Evolutionary conservation across 352 stramenopile genomes (phyloP), one percentile per base, ranked within the genome.

Genomic region (Globisporangium cystogenes): DNA sequence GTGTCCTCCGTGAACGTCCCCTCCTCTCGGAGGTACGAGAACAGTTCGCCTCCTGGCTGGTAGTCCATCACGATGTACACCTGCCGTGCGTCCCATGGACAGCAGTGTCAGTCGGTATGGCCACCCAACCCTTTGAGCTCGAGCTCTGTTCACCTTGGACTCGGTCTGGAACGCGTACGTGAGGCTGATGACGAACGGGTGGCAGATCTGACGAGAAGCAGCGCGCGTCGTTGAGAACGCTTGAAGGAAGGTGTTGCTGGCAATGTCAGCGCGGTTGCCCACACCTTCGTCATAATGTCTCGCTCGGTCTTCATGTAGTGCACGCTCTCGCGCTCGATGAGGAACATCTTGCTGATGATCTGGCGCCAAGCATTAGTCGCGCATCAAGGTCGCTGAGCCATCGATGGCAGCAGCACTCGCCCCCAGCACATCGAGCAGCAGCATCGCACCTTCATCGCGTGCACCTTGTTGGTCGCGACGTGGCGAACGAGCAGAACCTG

Each of bases 281-380:
- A 10, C 39, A 88, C 76, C 73, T 84, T 90, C 20, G 76, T 90
- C 83, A 93, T 91, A 31, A 93, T 78, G 26, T 93, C 77, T n/a
- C 83, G 76, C 61, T 93, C 83, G 0, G 76, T 82, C 41, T 76
- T 76, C 72, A 93, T 89, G 69, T 91, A 82, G 45, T 81, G 63
- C 26, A 90, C 78, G 53, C 74, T 87, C 40, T 93, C 74, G 57
- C 71, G 76, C 49, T 93, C 76, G 47, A 91, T 85, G 31, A 93
- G 53, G 24, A 90, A 87, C 42, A 78, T 64, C 49, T 93, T 93
- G 61, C 82, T 89, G 51, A 91, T 89, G 31, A 97, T 89, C 74
- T 97, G 55, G 12, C 24, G 20, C 8, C 6, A 27, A 47, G 29
- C 7, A 48, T 15, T 23, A 16, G 11, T 16, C 41, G 21, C 10